These are phyloP conservation scores for Malus fusca DNA, from an alignment of 306 rosid species.

Conservation along the genomic window DNA sequence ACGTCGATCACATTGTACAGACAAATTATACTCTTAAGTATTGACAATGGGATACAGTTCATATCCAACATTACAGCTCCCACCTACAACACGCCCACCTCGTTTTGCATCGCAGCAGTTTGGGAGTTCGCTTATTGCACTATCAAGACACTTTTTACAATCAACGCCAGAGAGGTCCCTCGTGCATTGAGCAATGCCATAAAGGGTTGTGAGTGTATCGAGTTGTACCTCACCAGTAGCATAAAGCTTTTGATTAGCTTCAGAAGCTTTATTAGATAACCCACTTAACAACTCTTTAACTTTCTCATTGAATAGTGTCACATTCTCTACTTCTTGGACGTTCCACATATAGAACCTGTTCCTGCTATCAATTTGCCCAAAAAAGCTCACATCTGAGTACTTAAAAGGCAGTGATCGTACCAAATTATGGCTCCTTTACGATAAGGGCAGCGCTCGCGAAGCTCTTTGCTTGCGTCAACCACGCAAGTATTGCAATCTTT, in stretches of 20 bases:
- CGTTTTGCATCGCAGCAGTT: slow-evolving; percentile 19
- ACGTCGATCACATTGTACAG: too few species aligned
- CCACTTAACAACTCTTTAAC: slow-evolving; percentile 4
- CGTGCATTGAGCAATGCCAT: slow-evolving; percentile 28
- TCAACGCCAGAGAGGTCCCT: slow-evolving; percentile 14
- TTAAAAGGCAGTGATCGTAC: slow-evolving; percentile 27
- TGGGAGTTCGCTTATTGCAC: slow-evolving; percentile 19
- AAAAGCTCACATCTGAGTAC: slow-evolving; percentile 22
- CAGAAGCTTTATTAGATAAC: slow-evolving; percentile 9
- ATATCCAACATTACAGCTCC: slow-evolving; percentile 30
- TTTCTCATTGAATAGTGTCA: slow-evolving; percentile 4
- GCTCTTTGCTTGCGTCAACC: slow-evolving; percentile 14
- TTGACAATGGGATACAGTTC: slow-evolving; percentile 34
- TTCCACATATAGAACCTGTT: slow-evolving; percentile 24
- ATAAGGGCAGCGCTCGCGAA: slow-evolving; percentile 14
- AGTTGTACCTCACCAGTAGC: slow-evolving; percentile 17
- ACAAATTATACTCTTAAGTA: not conserved
- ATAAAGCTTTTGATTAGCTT: slow-evolving; percentile 1
- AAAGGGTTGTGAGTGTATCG: slow-evolving; percentile 6
- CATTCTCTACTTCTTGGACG: slow-evolving; percentile 10
- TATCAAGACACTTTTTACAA: slow-evolving; percentile 30
- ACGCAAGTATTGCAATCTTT: slow-evolving; percentile 21
- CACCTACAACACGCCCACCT: slow-evolving; percentile 44
- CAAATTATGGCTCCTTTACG: slow-evolving; percentile 29
- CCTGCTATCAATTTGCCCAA: slow-evolving; percentile 23